Base-by-base conservation (phyloP, 2,329 filamentous ascomycete genomes). In the Sclerotinia borealis region DNA sequence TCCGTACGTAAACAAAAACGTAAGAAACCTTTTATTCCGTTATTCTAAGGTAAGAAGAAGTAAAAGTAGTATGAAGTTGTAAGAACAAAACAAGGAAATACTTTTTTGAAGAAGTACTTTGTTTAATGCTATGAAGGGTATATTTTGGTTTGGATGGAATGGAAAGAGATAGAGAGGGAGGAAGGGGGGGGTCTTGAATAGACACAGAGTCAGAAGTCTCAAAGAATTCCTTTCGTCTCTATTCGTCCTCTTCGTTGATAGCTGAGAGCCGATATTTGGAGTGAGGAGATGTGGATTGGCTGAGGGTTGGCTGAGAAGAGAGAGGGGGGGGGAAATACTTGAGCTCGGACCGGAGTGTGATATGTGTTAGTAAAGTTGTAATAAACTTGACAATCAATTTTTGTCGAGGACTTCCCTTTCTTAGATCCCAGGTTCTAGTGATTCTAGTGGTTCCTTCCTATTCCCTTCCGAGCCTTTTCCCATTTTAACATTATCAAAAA, bases 1-100 rank as follows among this genome's bases (percentile, higher is more conserved):
- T 47, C 41, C 27, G 54, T 58, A 45, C 39, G 54, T 58, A 58
- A 58, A 34, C 15, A 36, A 58, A 58, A 45, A 45, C 41, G 39
- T 47, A 59, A 48, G 6, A 45, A 47, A 25, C 15, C 3, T 36
- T 47, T 36, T 17, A 27, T 36, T 25, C 47, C 29, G 37, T 47
- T 47, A 22, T 47, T 58, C 29, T 25, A 19, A 34, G 15, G 39
- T 17, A 58, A 25, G 25, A n/a, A 39, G 15, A 17, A 34, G 27
- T 31, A 22, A 19, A 43, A 31, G 37, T 2, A 31, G 19, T 43
- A 19, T 43, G 7, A 10, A 9, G 25, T 29, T 48, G 27, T 45
- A 47, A 17, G 19, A 48, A 22, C 29, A 34, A 4, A 47, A 34
- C 31, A 59, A 19, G 9, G 22, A 47, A 59, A 59, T 59, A 49